Conservation (phyloP, 2,329 filamentous ascomycete genomes). For the Trichoderma guizhouense region DNA sequence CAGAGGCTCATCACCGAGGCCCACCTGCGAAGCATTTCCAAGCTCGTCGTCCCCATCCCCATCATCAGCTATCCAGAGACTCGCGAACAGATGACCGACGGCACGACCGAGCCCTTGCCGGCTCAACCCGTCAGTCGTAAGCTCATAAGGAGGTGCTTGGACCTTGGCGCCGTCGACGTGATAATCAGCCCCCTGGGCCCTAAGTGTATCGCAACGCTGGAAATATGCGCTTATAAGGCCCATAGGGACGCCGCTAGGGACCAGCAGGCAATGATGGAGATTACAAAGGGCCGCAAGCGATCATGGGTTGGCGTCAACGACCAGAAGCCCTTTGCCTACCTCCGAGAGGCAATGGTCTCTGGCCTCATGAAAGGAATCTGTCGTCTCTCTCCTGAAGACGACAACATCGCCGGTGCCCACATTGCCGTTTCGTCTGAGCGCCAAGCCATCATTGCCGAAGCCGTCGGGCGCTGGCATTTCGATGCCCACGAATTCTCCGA, state of each 20-base stretch:
- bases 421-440: conserved; percentile 66
- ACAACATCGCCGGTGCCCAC: conserved; percentile 61
- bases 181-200: conserved; percentile 73
- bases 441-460: conserved; percentile 61
- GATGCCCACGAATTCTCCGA: conserved; percentile 86
- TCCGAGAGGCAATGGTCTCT: conserved; percentile 91
- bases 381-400: conserved; percentile 61
- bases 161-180: conserved; percentile 83
- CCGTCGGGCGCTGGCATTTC: conserved; percentile 80
- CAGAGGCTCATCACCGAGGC: conserved; percentile 58
- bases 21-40: conserved; percentile 53
- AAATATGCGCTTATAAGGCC: conserved; percentile 79
- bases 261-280: conserved; percentile 66
- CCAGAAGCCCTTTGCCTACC: conserved; percentile 81
- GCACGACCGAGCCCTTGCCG: conserved; percentile 36
- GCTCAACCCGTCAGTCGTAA: conserved; percentile 34
- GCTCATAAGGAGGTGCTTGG: conserved; percentile 69
- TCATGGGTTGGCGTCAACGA: conserved; percentile 90
- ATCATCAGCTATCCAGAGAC: conserved; percentile 40
- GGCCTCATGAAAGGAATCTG: conserved; percentile 87
- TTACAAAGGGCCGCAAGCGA: conserved; percentile 73
- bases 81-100: conserved; percentile 36
- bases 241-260: conserved; percentile 73
- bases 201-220: conserved; percentile 70
- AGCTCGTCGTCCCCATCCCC: conserved; percentile 55